Conservation (phyloP, 371 early-diverging fungal genomes). For the Apophysomyces trapeziformis region DNA sequence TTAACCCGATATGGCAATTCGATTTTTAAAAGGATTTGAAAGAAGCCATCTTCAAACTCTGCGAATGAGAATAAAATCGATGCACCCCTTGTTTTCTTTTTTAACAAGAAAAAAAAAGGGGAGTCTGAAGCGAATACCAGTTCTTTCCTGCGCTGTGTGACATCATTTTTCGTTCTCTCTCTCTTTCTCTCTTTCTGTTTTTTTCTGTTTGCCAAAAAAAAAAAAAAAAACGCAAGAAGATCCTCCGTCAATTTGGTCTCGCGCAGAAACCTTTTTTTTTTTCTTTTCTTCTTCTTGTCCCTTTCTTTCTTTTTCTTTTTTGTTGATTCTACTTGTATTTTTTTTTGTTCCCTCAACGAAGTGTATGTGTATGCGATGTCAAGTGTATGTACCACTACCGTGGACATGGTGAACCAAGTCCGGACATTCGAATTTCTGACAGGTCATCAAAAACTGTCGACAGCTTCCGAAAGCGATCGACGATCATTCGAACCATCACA, state of each 20-base stretch:
- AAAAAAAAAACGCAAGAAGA: too few species aligned
- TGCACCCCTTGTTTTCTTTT: slow-evolving; percentile 7
- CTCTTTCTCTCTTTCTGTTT: too few species aligned
- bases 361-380: slow-evolving; percentile 4
- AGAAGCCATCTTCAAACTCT: background rate
- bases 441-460: background rate
- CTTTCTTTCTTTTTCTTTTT: too few species aligned
- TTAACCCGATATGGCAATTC: too few species aligned
- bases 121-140: background rate
- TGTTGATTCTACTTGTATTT: background rate
- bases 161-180: background rate
- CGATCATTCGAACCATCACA: slow-evolving; percentile 7
- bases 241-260: too few species aligned
- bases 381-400: slow-evolving; percentile 9
- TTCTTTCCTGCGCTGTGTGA: background rate
- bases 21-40: background rate
- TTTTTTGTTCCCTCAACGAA: background rate
- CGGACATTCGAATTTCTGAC: slow-evolving; percentile 6
- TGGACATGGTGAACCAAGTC: slow-evolving; percentile 6
- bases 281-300: too few species aligned
- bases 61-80: background rate
- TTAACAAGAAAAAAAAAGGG: background rate
- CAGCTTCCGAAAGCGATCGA: background rate
- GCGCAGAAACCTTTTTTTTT: too few species aligned
- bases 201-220: background rate